These are phyloP conservation scores for Cardamine occulta DNA, from an alignment of 345 rosid species.

Conservation along the genomic window DNA sequence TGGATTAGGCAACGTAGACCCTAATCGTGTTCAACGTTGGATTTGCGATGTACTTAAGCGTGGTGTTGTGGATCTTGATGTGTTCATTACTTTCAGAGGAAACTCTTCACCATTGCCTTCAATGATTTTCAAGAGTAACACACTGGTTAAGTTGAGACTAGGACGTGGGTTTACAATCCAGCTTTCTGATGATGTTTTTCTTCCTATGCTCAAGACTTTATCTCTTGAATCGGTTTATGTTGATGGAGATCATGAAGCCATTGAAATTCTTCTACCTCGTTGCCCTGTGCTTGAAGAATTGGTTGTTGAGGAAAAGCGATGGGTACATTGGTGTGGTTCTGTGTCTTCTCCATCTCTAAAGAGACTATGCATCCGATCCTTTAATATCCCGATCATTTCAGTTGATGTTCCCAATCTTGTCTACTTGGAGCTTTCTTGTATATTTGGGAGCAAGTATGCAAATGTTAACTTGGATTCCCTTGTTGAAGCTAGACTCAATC, in stretches of 20 bases:
- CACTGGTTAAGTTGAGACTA: conserved; percentile 17
- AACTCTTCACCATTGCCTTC: background rate
- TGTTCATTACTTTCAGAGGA: background rate
- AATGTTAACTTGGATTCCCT: no score
- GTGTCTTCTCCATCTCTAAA: conserved; percentile 2
- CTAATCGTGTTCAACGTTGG: background rate
- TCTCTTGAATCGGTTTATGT: background rate
- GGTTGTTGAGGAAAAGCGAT: background rate
- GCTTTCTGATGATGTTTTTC: background rate
- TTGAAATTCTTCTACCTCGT: conserved; percentile 7
- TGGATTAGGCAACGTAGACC: background rate
- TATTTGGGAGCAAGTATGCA: no score
- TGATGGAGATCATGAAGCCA: background rate
- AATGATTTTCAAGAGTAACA: conserved; percentile 1
- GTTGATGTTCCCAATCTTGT: no score
- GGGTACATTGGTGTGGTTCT: background rate
- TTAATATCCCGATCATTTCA: background rate
- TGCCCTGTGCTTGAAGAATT: conserved; percentile 27
- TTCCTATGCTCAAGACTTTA: conserved; percentile 1
- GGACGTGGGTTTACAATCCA: background rate
- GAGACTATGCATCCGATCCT: background rate
- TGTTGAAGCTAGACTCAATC: no score
- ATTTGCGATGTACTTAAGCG: conserved; percentile 1
- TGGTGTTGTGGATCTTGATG: conserved; percentile 18
- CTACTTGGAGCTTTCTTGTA: no score